Conservation (phyloP, 2,329 filamentous ascomycete genomes). For the Ceratocystis alfenasii region DNA sequence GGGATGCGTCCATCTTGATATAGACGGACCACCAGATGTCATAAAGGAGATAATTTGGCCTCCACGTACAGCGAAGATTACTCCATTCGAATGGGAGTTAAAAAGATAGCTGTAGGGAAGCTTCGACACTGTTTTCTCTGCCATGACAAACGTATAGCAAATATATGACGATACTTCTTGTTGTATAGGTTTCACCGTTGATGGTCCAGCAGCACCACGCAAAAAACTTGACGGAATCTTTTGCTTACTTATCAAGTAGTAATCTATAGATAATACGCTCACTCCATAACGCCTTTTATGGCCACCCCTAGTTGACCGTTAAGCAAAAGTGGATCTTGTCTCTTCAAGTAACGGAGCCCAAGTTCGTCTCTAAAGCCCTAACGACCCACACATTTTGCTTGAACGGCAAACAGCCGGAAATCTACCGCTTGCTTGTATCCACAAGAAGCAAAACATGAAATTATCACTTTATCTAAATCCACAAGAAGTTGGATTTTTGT, state of each 20-base stretch:
- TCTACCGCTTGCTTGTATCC: constrained; percentile 13
- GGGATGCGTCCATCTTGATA: constrained; percentile 51
- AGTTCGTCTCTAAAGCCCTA: constrained; percentile 31
- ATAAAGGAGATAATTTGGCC: constrained; percentile 58
- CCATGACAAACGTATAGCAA: constrained; percentile 7
- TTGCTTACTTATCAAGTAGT: background rate
- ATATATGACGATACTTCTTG: background rate
- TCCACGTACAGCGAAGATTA: constrained; percentile 64
- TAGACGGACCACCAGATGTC: constrained; percentile 42
- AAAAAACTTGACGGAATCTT: background rate
- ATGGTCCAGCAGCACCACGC: background rate
- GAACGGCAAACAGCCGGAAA: constrained; percentile 6
- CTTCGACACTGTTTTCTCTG: constrained; percentile 30
- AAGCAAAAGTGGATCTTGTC: constrained; percentile 20
- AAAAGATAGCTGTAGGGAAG: constrained; percentile 55
- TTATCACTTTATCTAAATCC: background rate
- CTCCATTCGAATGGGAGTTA: constrained; percentile 37
- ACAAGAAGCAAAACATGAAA: constrained; percentile 13
- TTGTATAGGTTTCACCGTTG: background rate
- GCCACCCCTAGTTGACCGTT: background rate
- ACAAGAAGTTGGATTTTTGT: constrained; percentile 18
- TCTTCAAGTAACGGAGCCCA: constrained; percentile 22
- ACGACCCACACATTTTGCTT: constrained; percentile 22
- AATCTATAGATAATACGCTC: background rate
- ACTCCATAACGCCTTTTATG: background rate